These are phyloP conservation scores for Imleria badia DNA, from an alignment of 768 basidiomycete species.

Conservation along the genomic window DNA sequence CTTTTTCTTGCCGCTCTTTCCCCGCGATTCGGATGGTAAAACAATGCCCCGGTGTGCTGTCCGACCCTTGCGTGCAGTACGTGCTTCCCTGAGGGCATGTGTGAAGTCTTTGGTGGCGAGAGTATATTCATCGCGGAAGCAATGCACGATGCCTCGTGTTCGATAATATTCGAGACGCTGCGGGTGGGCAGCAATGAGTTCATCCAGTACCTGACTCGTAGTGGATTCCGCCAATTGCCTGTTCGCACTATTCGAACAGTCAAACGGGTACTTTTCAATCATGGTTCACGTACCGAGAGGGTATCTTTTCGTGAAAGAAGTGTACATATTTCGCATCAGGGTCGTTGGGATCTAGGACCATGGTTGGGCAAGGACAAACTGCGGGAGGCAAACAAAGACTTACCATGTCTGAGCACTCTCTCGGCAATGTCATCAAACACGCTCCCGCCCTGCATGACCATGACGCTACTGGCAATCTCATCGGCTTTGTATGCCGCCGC, in stretches of 20 bases:
- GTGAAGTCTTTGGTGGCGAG: conserved; percentile 81
- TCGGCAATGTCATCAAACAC: conserved; percentile 93
- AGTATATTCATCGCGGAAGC: conserved; percentile 80
- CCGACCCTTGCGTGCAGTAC: conserved; percentile 65
- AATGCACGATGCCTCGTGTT: conserved; percentile 88
- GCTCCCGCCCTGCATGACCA: conserved; percentile 94
- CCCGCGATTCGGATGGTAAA: conserved; percentile 36
- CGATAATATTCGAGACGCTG: conserved; percentile 83
- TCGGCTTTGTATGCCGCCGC: conserved; percentile 84
- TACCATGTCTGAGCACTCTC: conserved; percentile 71
- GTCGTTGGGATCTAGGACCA: conserved; percentile 64
- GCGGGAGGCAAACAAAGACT: conserved; percentile 17
- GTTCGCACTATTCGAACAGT: conserved; percentile 23
- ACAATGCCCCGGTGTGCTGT: conserved; percentile 49
- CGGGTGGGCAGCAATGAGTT: conserved; percentile 70
- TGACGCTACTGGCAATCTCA: conserved; percentile 89
- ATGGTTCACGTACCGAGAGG: conserved; percentile 66
- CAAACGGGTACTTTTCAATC: conserved; percentile 5
- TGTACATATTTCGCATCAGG: conserved; percentile 84
- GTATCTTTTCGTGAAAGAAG: conserved; percentile 95
- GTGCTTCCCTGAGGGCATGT: conserved; percentile 73
- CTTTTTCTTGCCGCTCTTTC: conserved; percentile 56
- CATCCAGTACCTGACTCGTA: conserved; percentile 73
- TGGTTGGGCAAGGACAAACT: background rate
- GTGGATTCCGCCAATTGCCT: conserved; percentile 88